These are phyloP conservation scores for Fusarium incarnatum DNA, from an alignment of 2,329 filamentous ascomycete species.

Conservation along the genomic window DNA sequence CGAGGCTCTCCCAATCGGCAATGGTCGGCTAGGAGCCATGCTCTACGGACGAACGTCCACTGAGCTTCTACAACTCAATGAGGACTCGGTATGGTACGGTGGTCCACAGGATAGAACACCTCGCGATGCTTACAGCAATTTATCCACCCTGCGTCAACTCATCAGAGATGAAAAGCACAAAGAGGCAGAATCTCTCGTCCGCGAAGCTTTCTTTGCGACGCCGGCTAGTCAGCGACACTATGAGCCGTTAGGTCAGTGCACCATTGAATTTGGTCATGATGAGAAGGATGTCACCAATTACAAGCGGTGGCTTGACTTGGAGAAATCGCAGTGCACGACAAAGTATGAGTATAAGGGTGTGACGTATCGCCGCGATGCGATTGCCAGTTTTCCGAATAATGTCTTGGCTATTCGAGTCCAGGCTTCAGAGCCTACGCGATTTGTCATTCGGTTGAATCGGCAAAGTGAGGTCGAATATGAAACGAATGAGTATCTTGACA, in stretches of 20 bases:
- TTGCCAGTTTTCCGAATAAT: conserved; percentile 57
- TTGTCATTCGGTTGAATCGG: conserved; percentile 44
- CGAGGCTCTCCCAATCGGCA: conserved; percentile 60
- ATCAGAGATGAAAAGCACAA: conserved; percentile 42
- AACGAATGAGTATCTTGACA: conserved; percentile 45
- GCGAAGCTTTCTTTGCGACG: conserved; percentile 42
- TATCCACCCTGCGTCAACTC: conserved; percentile 36
- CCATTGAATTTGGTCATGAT: conserved; percentile 54
- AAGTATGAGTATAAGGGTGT: conserved; percentile 52
- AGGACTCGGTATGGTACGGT: conserved; percentile 62
- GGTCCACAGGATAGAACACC: conserved; percentile 58
- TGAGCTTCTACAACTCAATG: conserved; percentile 57
- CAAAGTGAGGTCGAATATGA: conserved; percentile 40
- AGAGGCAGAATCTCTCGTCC: conserved; percentile 41
- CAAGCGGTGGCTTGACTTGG: conserved; percentile 54
- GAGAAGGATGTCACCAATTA: conserved; percentile 49
- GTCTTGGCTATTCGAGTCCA: conserved; percentile 47
- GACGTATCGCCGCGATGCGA: conserved; percentile 50
- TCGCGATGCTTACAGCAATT: conserved; percentile 40
- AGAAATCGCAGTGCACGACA: conserved; percentile 51
- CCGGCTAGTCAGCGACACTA: conserved; percentile 47
- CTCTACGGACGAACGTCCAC: conserved; percentile 58
- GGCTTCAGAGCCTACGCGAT: conserved; percentile 36
- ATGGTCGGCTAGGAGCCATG: conserved; percentile 58
- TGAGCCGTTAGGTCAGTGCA: conserved; percentile 50